These are phyloP conservation scores for Rhodotorula sp. DNA, from an alignment of 1,284 basidiomycete species.

Conservation along the genomic window DNA sequence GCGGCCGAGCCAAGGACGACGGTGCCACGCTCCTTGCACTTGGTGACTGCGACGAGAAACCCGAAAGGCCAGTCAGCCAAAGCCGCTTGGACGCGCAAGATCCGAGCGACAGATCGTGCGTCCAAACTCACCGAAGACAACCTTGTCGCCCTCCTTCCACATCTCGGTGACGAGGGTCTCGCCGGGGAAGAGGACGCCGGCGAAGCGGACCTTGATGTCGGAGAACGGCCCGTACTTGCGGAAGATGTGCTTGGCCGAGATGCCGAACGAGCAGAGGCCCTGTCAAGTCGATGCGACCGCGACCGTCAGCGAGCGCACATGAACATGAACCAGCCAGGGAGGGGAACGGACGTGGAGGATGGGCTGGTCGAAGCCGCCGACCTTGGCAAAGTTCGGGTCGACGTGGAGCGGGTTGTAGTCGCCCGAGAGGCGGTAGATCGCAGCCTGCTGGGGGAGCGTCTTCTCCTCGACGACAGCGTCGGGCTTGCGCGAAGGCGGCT, in stretches of 20 bases:
- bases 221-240: conserved; percentile 80
- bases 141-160: conserved; percentile 94
- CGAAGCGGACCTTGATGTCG: conserved; percentile 95
- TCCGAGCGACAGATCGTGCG: neutral
- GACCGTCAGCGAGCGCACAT: no score
- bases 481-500: conserved; percentile 74
- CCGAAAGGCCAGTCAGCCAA: neutral
- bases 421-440: conserved; percentile 75
- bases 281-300: no score
- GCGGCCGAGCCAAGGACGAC: conserved; percentile 70
- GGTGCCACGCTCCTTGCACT: conserved; percentile 70
- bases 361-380: conserved; percentile 92
- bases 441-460: conserved; percentile 77
- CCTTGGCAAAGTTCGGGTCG: conserved; percentile 84
- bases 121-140: conserved; percentile 75
- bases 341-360: conserved; percentile 42
- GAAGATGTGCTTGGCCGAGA: conserved; percentile 89
- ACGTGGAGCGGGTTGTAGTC: conserved; percentile 53
- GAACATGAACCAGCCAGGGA: no score
- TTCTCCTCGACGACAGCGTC: conserved; percentile 84
- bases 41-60: conserved; percentile 49
- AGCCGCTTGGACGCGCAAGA: neutral
- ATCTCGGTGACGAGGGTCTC: conserved; percentile 92
- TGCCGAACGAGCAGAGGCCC: conserved; percentile 81
- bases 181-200: conserved; percentile 88